Percentiles rank a stretch among this genome's conserved stretches.
phyloP scores from a whole-genome alignment of 148 eudicot species.

The Chenopodium berlandieri region DNA sequence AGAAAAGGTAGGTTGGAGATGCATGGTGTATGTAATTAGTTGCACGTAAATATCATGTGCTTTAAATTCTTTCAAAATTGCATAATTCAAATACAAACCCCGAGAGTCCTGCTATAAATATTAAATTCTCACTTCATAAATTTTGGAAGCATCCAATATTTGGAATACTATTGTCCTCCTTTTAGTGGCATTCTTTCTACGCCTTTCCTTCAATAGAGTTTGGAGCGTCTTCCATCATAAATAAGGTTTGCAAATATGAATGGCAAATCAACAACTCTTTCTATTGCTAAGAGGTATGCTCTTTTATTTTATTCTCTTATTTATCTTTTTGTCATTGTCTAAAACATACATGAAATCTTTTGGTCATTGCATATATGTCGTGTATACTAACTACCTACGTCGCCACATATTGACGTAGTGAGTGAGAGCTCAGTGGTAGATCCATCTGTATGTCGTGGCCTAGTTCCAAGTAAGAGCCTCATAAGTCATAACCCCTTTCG shows the following conservation, averaged over 20 bases:
- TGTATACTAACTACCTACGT: no score
- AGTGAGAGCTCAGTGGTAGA: no score
- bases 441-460: no score
- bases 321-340: no score
- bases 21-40: neutral
- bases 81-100: neutral
- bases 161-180: neutral
- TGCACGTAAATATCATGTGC: neutral
- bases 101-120: neutral
- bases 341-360: no score
- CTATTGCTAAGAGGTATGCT: slow-evolving; percentile 14
- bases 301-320: no score
- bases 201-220: neutral
- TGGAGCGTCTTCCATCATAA: neutral
- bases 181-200: neutral
- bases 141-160: neutral
- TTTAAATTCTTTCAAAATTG: neutral
- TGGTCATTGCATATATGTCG: no score
- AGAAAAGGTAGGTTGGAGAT: neutral
- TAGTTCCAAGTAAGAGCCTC: no score
- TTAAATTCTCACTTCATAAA: neutral
- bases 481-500: no score
- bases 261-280: neutral
- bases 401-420: no score
- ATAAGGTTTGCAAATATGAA: neutral